These are phyloP conservation scores for Bruguiera sexangula DNA, from an alignment of 345 rosid genomes.

Conservation along the genomic window DNA sequence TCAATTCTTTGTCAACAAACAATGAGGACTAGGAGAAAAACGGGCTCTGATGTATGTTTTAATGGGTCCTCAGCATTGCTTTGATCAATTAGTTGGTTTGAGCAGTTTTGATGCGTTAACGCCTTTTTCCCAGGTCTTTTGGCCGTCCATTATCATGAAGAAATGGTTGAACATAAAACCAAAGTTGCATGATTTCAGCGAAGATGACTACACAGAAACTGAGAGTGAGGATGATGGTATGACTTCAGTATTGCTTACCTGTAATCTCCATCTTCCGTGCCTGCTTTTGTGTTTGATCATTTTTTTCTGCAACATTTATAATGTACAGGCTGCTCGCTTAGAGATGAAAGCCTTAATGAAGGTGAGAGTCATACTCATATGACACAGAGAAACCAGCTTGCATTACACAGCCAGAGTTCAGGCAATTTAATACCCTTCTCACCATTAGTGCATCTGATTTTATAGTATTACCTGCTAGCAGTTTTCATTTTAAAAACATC, in stretches of 20 bases:
- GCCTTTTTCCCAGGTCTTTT: conserved; percentile 45
- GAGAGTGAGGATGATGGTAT: conserved; percentile 96
- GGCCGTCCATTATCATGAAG: conserved; percentile 96
- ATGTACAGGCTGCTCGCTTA: conserved; percentile 46
- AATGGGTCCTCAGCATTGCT: conserved; percentile 7
- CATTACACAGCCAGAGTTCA: conserved; percentile 43
- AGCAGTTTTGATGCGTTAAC: not conserved
- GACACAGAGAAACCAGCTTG: conserved; percentile 27
- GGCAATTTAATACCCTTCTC: conserved; percentile 35
- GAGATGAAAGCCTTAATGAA: conserved; percentile 33
- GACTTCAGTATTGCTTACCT: conserved; percentile 1
- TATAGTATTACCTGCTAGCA: conserved; percentile 20
- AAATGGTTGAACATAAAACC: conserved; percentile 96
- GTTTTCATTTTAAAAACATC: no score
- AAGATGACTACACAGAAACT: conserved; percentile 84
- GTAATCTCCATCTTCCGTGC: not conserved
- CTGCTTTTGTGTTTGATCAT: conserved; percentile 13
- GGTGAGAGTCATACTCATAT: conserved; percentile 24
- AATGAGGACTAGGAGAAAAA: conserved; percentile 63
- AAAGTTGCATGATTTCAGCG: conserved; percentile 76
- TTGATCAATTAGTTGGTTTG: not conserved
- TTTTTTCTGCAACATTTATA: conserved; percentile 10
- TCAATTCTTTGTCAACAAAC: conserved; percentile 13
- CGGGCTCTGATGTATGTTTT: conserved; percentile 63
- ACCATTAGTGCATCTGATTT: conserved; percentile 14